Base-by-base conservation (phyloP, 2,329 filamentous ascomycete species). In the Ustulina deusta region DNA sequence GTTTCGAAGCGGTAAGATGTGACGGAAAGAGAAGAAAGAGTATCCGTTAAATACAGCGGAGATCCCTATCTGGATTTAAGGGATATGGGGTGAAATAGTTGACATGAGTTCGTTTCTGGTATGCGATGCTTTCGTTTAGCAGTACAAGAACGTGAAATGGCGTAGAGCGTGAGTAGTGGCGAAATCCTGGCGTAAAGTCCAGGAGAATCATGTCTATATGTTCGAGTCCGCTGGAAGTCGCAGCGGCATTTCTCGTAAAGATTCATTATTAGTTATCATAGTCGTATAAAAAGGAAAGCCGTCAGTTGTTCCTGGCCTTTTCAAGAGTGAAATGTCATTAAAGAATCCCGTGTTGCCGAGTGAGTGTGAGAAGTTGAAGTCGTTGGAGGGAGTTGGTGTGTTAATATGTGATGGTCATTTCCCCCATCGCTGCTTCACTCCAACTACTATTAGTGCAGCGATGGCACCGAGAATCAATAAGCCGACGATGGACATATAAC, bases 401-500 rank as follows among this genome's bases (percentile, higher is more conserved):
- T 58, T 51, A n/a, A 38, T 25, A 15, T 42, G 49, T 51, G 2
- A 32, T 56, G 40, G 54, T 74, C 64, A 72, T 63, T 72, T 68
- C 1, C 74, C 80, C 85, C 85, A 88, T 65, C 81, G 80, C 69
- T 87, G 80, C 59, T 79, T 80, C n/a, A 85, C 78, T 52, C 86
- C 86, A 17, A 88, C 77, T 25, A 88, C 81, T 20, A 82, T 81
- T 55, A 89, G 81, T 11, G 85, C 83, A 36, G 84, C 76, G 32
- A 87, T 78, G 32, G 85, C 83, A 38, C 83, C 85, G 22, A 89
- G 78, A 36, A 89, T 81, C 54, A 89, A 76, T 4, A 88, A 75
- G 3, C 87, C 87, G 27, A 88, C 76, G 52, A 88, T 72, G 29
- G 86, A 84, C 87, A 89, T 89, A 71, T 82, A 81, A 61, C 87